phyloP scores from a whole-genome alignment of 768 basidiomycete genomes.

The Rhizopogon sp. region DNA sequence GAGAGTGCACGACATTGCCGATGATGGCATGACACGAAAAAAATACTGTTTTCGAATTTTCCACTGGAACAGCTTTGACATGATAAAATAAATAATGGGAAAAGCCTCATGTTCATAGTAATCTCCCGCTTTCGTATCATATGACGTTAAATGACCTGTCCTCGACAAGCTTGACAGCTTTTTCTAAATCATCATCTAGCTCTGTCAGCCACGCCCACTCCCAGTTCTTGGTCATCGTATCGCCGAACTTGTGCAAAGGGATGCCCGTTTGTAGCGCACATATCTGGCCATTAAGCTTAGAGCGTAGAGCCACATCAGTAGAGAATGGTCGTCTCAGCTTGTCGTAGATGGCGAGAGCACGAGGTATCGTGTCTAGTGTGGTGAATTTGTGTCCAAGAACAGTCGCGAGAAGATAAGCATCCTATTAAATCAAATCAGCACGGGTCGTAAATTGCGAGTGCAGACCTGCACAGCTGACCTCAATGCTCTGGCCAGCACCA shows the following conservation, averaged over 20 bases:
- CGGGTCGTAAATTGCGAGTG: background rate
- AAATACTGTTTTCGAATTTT: conserved; percentile 23
- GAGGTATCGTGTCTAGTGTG: conserved; percentile 28
- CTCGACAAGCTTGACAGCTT: conserved; percentile 15
- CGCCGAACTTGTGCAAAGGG: conserved; percentile 35
- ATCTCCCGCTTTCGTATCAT: too few relatives aligned
- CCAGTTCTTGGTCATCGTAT: conserved; percentile 46
- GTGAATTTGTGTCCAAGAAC: conserved; percentile 40
- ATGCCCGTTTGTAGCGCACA: conserved; percentile 11
- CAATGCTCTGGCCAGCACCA: conserved; percentile 40
- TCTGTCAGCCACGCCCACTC: conserved; percentile 42
- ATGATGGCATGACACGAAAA: conserved; percentile 76
- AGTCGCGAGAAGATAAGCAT: conserved; percentile 31
- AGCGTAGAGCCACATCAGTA: conserved; percentile 24
- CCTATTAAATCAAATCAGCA: conserved; percentile 14
- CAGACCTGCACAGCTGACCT: conserved; percentile 23
- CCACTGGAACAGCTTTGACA: background rate
- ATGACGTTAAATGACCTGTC: background rate
- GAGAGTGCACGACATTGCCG: conserved; percentile 91
- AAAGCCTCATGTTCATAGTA: background rate
- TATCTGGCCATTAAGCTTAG: conserved; percentile 15
- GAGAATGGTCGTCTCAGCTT: conserved; percentile 45
- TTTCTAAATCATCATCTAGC: conserved; percentile 14
- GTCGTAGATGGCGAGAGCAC: conserved; percentile 44
- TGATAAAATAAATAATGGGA: background rate